A percentile compares a stretch with the other conserved stretches of the same genome.
Evolutionary conservation across 495 filamentous ascomycete species (phyloP).

Genomic region (Aspergillus biplanus): DNA sequence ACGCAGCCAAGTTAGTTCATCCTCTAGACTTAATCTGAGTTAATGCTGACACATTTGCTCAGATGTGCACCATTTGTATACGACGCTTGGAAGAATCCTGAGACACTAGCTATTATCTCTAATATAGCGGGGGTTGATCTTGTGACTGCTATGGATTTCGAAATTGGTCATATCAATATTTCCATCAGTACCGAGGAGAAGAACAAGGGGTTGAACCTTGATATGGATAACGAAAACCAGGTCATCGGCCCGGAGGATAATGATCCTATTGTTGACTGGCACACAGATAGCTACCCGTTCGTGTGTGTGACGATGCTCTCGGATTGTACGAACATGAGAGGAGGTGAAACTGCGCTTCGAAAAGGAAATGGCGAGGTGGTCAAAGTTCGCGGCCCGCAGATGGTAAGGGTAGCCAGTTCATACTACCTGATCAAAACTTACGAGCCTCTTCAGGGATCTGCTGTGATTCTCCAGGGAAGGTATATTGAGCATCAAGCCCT

Average conservation of each 20-base stretch:
- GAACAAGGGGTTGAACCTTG: conserved; percentile 45
- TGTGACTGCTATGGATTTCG: conserved; percentile 70
- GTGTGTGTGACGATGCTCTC: conserved; percentile 79
- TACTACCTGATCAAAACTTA: conserved; percentile 7
- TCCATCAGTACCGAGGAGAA: conserved; percentile 61
- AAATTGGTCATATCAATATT: conserved; percentile 76
- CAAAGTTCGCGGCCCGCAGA: conserved; percentile 70
- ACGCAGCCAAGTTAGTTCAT: conserved; percentile 62
- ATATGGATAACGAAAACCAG: conserved; percentile 40
- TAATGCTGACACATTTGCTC: conserved; percentile 22
- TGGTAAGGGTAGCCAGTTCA: conserved; percentile 45
- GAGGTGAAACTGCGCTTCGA: conserved; percentile 70
- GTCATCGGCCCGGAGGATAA: conserved; percentile 60
- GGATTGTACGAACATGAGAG: conserved; percentile 70
- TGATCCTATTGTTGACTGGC: conserved; percentile 71
- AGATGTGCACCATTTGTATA: conserved; percentile 69
- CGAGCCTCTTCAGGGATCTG: conserved; percentile 56
- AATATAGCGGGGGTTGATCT: conserved; percentile 76
- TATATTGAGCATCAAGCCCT: conserved; percentile 76
- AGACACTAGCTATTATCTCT: conserved; percentile 66
- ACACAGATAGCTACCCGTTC: conserved; percentile 75
- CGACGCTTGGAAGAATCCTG: conserved; percentile 69
- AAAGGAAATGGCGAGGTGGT: conserved; percentile 64
- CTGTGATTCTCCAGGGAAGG: conserved; percentile 69
- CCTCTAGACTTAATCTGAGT: not conserved